Percentiles rank a stretch among this genome's conserved stretches.
Conservation (phyloP, 768 basidiomycete species). For the Macrolepiota dolichaula region DNA sequence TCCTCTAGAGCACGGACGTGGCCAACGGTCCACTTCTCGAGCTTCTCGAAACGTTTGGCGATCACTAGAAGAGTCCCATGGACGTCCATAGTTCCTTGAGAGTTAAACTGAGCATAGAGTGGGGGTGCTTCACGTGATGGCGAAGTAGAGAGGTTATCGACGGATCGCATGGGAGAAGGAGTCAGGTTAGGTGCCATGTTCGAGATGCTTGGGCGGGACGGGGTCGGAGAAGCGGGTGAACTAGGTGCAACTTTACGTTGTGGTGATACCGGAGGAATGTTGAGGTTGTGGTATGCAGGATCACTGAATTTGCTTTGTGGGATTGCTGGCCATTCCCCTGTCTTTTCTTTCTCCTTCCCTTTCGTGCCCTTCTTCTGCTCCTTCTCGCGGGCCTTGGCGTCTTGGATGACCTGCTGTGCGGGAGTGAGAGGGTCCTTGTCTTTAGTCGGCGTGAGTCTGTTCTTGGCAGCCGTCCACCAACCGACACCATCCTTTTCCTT, state of each 20-base stretch:
- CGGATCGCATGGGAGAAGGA: conserved; percentile 59
- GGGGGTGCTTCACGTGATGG: conserved; percentile 63
- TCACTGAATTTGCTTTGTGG: conserved; percentile 52
- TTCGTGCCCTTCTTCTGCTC: conserved; percentile 52
- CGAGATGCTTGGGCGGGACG: conserved; percentile 45
- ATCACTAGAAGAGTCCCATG: conserved; percentile 71
- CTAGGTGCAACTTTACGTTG: conserved; percentile 45
- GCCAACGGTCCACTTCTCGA: conserved; percentile 87
- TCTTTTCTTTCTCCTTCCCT: conserved; percentile 38
- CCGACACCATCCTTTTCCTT: conserved; percentile 59
- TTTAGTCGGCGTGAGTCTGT: conserved; percentile 75
- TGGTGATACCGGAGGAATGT: conserved; percentile 42
- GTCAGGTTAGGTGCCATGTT: conserved; percentile 55
- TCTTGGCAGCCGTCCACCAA: conserved; percentile 80
- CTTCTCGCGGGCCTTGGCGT: conserved; percentile 65
- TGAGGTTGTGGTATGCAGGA: conserved; percentile 54
- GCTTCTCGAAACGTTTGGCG: conserved; percentile 81
- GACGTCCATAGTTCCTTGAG: conserved; percentile 71
- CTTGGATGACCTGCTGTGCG: conserved; percentile 78
- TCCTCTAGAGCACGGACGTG: conserved; percentile 89
- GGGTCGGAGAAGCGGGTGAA: conserved; percentile 64
- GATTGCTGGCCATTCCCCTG: conserved; percentile 52
- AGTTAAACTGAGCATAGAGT: conserved; percentile 72
- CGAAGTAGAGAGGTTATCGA: conserved; percentile 37
- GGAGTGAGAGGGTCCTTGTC: conserved; percentile 73